A percentile compares a stretch with the other conserved stretches of the same genome.
Conservation (phyloP, 352 stramenopile species). For the Phytophthora foliorum region DNA sequence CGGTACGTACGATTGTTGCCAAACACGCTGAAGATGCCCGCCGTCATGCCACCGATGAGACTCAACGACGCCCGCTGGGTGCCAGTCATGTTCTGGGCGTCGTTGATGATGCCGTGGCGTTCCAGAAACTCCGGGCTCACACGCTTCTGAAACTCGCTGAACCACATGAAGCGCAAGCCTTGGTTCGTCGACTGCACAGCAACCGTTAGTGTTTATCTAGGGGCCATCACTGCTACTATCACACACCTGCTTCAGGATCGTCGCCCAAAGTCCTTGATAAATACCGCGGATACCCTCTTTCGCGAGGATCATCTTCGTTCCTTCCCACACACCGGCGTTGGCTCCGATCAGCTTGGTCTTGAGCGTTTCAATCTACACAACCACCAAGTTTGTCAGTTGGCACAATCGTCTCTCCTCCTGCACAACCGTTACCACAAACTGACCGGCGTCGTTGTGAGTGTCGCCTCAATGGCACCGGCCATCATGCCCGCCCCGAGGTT, state of each 20-base stretch:
- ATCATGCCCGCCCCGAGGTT: slow-evolving; percentile 95
- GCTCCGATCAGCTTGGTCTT: slow-evolving; percentile 98
- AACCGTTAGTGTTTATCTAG: background rate
- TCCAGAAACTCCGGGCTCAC: slow-evolving; percentile 67
- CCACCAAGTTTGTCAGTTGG: background rate
- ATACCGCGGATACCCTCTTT: slow-evolving; percentile 93
- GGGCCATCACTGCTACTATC: background rate
- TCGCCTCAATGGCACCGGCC: slow-evolving; percentile 92
- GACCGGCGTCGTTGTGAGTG: slow-evolving; percentile 95
- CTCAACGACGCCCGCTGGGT: slow-evolving; percentile 84
- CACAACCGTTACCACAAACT: slow-evolving; percentile 14
- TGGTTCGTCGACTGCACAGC: slow-evolving; percentile 92
- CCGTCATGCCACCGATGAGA: slow-evolving; percentile 96
- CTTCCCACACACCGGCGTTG: slow-evolving; percentile 93
- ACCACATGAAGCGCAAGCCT: slow-evolving; percentile 97
- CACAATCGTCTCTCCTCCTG: background rate
- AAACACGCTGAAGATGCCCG: slow-evolving; percentile 96
- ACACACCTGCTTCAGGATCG: slow-evolving; percentile 95
- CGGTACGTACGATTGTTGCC: slow-evolving; percentile 95
- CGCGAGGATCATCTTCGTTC: slow-evolving; percentile 93
- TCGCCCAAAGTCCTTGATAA: slow-evolving; percentile 95
- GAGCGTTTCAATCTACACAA: slow-evolving; percentile 92
- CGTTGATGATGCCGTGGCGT: slow-evolving; percentile 55
- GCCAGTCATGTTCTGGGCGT: slow-evolving; percentile 82
- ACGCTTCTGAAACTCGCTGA: slow-evolving; percentile 95